A percentile compares a stretch with the other conserved stretches of the same genome.
Evolutionary conservation across 352 stramenopile species (phyloP).

Genomic region (Lagenidium giganteum): DNA sequence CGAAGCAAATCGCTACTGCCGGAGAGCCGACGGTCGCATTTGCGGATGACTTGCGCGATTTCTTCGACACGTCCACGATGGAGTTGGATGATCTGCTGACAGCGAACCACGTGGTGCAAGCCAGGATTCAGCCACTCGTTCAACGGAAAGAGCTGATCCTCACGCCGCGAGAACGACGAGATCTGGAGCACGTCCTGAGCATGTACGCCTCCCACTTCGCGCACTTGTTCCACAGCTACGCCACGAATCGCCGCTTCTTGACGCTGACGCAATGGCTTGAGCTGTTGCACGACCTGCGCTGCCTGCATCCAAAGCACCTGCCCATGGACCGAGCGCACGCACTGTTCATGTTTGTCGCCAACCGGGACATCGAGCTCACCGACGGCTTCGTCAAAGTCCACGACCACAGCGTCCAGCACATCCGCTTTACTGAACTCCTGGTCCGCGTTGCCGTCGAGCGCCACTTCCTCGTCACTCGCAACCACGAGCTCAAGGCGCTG

Average conservation of each 20-base stretch:
- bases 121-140: no score
- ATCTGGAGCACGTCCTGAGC: constrained; percentile 33
- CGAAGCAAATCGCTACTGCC: no score
- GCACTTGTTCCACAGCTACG: constrained; percentile 40
- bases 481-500: no score
- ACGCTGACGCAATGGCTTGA: constrained; percentile 24
- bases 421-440: constrained; percentile 22
- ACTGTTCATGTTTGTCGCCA: not conserved
- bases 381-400: no score
- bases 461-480: no score
- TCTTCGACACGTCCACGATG: no score
- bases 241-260: constrained; percentile 20
- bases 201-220: constrained; percentile 33
- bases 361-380: not conserved
- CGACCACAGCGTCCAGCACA: constrained; percentile 16
- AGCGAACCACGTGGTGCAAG: no score
- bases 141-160: no score
- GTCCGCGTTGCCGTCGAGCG: no score
- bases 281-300: constrained; percentile 26
- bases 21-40: no score
- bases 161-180: not conserved
- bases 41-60: no score
- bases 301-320: constrained; percentile 21
- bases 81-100: no score
- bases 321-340: not conserved